Percentiles rank a stretch among this genome's conserved stretches.
Conservation (phyloP, 768 basidiomycete species). For the Russula griseocarnosa region DNA sequence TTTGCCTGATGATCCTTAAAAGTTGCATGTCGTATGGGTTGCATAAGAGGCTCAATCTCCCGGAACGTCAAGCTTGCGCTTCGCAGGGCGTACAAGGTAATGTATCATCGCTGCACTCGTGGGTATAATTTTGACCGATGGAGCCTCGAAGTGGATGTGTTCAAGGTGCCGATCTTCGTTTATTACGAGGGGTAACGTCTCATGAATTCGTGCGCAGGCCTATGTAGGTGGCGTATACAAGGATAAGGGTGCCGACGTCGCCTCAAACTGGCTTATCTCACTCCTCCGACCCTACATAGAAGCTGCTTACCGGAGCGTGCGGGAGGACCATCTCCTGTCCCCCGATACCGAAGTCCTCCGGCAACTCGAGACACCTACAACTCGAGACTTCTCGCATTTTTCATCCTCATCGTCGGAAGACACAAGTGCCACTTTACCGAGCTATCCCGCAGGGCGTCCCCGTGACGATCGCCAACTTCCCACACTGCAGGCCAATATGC, state of each 20-base stretch:
- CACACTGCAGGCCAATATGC: not conserved
- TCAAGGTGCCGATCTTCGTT: conserved; percentile 13
- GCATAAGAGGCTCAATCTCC: conserved; percentile 1
- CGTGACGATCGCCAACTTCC: not conserved
- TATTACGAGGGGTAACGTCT: not conserved
- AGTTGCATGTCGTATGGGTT: conserved; percentile 12
- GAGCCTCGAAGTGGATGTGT: conserved; percentile 13
- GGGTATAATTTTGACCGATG: not conserved
- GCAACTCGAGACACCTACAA: not conserved
- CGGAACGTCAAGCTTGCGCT: not conserved
- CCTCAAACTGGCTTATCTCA: conserved; percentile 9
- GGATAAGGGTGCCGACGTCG: conserved; percentile 13
- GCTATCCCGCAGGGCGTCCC: too few relatives aligned
- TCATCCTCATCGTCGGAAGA: not conserved
- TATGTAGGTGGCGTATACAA: conserved; percentile 22
- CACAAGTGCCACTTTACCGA: not conserved
- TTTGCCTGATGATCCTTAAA: not conserved
- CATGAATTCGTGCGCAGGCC: conserved; percentile 8
- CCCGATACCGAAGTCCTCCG: not conserved
- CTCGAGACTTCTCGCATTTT: not conserved
- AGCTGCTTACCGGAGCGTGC: conserved; percentile 3
- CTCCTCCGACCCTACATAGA: conserved; percentile 8
- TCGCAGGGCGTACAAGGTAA: conserved; percentile 11
- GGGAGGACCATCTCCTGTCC: not conserved
- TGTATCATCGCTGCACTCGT: not conserved